These are phyloP conservation scores for Funneliformis geosporum DNA, from an alignment of 192 early-diverging fungal species.

Conservation along the genomic window DNA sequence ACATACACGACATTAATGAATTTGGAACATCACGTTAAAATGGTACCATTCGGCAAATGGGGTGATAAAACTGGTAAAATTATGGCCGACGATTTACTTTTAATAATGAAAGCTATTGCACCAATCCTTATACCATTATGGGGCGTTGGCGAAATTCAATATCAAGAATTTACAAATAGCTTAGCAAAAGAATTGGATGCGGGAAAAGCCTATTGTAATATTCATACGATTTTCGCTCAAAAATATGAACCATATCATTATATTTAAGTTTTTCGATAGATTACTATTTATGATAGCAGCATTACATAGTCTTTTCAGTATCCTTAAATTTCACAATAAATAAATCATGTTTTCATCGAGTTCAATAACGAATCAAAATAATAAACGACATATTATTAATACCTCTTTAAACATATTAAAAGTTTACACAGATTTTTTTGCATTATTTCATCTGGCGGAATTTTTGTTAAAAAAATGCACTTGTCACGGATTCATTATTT, in stretches of 20 bases:
- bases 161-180: background rate
- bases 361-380: too few relatives aligned
- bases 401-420: too few relatives aligned
- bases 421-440: too few relatives aligned
- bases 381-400: too few relatives aligned
- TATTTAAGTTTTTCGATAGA: background rate
- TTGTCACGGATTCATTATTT: too few relatives aligned
- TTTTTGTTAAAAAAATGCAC: too few relatives aligned
- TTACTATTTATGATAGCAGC: too few relatives aligned
- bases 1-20: background rate
- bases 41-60: background rate
- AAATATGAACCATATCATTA: background rate
- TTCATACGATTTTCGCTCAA: background rate
- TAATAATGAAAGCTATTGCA: background rate
- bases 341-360: too few relatives aligned
- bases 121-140: background rate
- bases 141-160: background rate
- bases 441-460: too few relatives aligned
- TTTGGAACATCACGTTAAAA: background rate
- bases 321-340: too few relatives aligned
- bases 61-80: slow-evolving; percentile 1
- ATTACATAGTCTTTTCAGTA: too few relatives aligned
- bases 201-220: background rate
- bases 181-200: background rate
- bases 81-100: slow-evolving; percentile 7